phyloP scores from a whole-genome alignment of 441 rosid species.

The Pelargonium cotyledonis region DNA sequence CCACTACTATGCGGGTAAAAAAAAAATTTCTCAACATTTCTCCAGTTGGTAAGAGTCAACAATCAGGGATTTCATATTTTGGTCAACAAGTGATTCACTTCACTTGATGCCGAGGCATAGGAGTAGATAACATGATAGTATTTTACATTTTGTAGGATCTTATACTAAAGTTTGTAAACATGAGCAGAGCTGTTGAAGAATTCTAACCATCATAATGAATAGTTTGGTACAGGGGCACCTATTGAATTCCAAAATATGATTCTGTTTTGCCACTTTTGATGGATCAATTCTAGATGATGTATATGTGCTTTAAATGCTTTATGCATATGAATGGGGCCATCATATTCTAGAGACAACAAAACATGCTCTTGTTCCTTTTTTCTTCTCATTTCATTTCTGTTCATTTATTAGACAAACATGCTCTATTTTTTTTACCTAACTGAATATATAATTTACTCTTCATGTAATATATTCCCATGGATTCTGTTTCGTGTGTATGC shows the following conservation, averaged over 20 bases:
- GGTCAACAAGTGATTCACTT: too few species aligned
- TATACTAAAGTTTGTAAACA: too few species aligned
- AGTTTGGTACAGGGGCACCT: neutral
- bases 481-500: constrained; percentile 7
- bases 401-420: neutral
- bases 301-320: neutral
- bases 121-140: too few species aligned
- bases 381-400: neutral
- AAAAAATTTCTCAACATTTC: too few species aligned
- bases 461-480: neutral
- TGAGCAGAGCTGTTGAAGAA: too few species aligned
- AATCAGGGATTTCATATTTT: too few species aligned
- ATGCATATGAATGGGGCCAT: neutral
- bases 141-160: neutral
- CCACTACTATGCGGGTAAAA: too few species aligned
- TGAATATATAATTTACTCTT: neutral
- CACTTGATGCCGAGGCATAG: too few species aligned
- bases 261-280: neutral
- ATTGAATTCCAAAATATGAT: neutral
- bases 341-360: neutral
- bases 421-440: neutral
- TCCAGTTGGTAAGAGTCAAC: too few species aligned
- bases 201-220: neutral
- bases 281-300: neutral
- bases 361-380: neutral